Evolutionary conservation across 2,329 filamentous ascomycete genomes (phyloP).

Genomic region (Cladosporium colombiae): DNA sequence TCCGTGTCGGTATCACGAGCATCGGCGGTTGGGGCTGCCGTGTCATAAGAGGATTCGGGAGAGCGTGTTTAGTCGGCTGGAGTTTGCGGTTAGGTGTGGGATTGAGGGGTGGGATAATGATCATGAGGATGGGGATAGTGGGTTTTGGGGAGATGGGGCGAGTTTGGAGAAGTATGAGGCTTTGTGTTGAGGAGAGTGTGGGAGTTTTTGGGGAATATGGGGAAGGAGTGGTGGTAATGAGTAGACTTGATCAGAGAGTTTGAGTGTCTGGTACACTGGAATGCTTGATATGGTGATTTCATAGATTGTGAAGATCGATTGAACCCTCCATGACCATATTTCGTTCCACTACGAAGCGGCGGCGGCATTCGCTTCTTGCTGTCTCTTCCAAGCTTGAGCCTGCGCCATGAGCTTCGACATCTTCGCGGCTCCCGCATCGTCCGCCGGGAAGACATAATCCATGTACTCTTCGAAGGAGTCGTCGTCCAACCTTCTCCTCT

Average conservation of each 20-base stretch:
- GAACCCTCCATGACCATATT: background rate
- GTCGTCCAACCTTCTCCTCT: constrained; percentile 86
- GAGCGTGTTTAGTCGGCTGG: constrained; percentile 9
- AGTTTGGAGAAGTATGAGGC: background rate
- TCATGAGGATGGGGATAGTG: background rate
- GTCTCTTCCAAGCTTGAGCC: constrained; percentile 86
- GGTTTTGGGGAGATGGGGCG: background rate
- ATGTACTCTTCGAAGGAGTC: constrained; percentile 95
- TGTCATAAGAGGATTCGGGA: constrained; percentile 15
- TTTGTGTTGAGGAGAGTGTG: background rate
- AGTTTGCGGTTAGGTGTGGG: constrained; percentile 10
- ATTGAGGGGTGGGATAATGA: background rate
- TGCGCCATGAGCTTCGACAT: constrained; percentile 80
- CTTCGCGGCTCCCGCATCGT: constrained; percentile 73
- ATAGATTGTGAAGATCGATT: background rate
- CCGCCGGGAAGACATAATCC: constrained; percentile 95
- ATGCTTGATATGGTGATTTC: background rate
- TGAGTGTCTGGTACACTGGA: constrained; percentile 6
- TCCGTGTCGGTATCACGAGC: constrained; percentile 13
- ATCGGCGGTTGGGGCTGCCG: background rate
- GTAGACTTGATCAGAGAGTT: background rate
- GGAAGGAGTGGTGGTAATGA: background rate
- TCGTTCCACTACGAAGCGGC: background rate
- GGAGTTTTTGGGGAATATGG: background rate
- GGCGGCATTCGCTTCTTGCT: constrained; percentile 38